phyloP scores from a whole-genome alignment of 1,284 basidiomycete species.

The Mrakiaceae sp. region DNA sequence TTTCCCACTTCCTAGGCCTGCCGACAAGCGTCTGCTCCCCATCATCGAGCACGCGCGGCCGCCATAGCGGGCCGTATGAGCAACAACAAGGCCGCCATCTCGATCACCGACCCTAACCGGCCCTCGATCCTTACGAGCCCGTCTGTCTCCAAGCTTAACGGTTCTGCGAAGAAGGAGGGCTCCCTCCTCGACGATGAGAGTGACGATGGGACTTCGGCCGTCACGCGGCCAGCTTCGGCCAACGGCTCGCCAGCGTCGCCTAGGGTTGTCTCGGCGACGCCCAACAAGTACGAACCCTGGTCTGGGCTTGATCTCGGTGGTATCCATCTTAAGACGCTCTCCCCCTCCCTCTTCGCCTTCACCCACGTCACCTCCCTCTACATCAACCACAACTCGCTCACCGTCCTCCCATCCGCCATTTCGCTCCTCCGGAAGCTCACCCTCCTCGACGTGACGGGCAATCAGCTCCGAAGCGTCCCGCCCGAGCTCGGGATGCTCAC shows the following conservation, averaged over 20 bases:
- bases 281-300: conserved; percentile 45
- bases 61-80: conserved; percentile 43
- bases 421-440: conserved; percentile 75
- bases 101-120: conserved; percentile 38
- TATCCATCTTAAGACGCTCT: conserved; percentile 81
- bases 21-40: conserved; percentile 41
- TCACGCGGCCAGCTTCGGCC: conserved; percentile 18
- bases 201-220: conserved; percentile 21
- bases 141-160: conserved; percentile 27
- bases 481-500: conserved; percentile 86
- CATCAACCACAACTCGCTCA: conserved; percentile 90
- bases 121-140: conserved; percentile 18
- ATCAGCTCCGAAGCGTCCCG: conserved; percentile 67
- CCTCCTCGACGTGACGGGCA: conserved; percentile 84
- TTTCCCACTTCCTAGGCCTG: conserved; percentile 30
- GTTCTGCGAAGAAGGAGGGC: conserved; percentile 33
- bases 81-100: conserved; percentile 37
- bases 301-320: conserved; percentile 93
- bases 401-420: conserved; percentile 71
- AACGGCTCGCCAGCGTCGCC: conserved; percentile 15
- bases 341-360: conserved; percentile 78
- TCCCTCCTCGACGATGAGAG: conserved; percentile 24
- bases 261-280: conserved; percentile 17
- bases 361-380: conserved; percentile 85
- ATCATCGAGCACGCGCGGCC: conserved; percentile 46